These are phyloP conservation scores for Pythium aquatile DNA, from an alignment of 352 stramenopile genomes.

Conservation along the genomic window DNA sequence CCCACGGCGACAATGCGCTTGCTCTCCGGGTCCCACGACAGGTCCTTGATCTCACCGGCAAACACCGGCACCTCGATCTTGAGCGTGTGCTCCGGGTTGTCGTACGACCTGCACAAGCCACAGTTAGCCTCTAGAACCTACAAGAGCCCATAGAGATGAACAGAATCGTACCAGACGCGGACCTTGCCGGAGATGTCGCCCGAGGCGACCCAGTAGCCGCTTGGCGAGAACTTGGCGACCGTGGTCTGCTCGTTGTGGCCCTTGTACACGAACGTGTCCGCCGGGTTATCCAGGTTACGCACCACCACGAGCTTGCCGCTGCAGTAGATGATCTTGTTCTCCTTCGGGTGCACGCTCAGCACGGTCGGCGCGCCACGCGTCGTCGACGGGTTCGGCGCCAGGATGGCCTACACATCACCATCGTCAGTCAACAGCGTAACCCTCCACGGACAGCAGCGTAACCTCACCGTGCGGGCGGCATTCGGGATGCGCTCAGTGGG, in stretches of 20 bases:
- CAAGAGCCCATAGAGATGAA: too few relatives aligned
- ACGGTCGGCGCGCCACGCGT: conserved; percentile 68
- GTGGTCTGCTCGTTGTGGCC: conserved; percentile 92
- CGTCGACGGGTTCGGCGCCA: conserved; percentile 70
- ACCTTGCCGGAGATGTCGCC: conserved; percentile 91
- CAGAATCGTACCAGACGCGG: conserved; percentile 86
- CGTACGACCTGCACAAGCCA: conserved; percentile 66
- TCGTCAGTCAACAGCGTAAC: neutral
- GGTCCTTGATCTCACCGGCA: conserved; percentile 91
- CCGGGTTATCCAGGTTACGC: conserved; percentile 82
- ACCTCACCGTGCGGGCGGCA: conserved; percentile 40
- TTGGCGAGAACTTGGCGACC: conserved; percentile 93
- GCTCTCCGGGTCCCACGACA: conserved; percentile 95
- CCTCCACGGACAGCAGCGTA: neutral
- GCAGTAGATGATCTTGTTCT: conserved; percentile 91
- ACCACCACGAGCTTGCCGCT: conserved; percentile 91
- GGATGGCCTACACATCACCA: conserved; percentile 35
- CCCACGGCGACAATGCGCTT: conserved; percentile 92
- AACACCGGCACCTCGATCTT: conserved; percentile 93
- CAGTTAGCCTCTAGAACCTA: too few relatives aligned
- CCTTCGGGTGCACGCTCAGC: conserved; percentile 77
- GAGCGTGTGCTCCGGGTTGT: conserved; percentile 96
- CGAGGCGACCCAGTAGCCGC: conserved; percentile 93
- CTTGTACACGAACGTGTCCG: conserved; percentile 93
- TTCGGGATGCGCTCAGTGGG: conserved; percentile 64